Percentiles rank a stretch among this genome's conserved stretches.
Evolutionary conservation across 306 rosid genomes (phyloP).

Genomic region (Rosa persica): DNA sequence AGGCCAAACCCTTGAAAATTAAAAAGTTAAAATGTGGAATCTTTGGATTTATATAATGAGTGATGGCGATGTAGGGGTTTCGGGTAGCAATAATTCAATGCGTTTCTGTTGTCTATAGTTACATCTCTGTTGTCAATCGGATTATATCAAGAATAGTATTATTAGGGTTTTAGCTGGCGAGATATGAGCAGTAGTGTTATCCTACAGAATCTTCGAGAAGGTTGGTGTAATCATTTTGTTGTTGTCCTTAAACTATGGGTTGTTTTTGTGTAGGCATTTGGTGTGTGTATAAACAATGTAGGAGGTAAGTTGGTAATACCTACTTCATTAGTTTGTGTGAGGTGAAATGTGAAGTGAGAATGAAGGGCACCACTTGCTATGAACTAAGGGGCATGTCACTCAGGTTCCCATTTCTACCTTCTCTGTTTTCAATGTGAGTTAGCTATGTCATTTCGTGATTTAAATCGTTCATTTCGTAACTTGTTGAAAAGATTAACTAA

Average conservation of each 20-base stretch:
- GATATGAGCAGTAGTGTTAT: neutral
- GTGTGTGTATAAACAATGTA: neutral
- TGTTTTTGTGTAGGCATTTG: neutral
- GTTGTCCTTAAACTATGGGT: neutral
- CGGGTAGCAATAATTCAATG: neutral
- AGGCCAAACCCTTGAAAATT: neutral
- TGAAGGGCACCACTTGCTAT: neutral
- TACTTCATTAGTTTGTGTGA: neutral
- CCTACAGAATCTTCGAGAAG: neutral
- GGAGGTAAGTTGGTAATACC: neutral
- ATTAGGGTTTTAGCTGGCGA: neutral
- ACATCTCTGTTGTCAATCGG: neutral
- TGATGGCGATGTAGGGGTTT: neutral
- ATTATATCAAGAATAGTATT: neutral
- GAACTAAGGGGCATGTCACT: neutral
- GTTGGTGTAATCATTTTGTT: neutral
- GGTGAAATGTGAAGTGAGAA: neutral
- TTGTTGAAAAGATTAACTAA: too few species aligned
- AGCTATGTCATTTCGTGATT: too few species aligned
- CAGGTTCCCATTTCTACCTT: neutral
- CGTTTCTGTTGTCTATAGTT: neutral
- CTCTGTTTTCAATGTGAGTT: too few species aligned
- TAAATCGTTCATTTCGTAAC: too few species aligned
- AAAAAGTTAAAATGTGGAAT: slow-evolving; percentile 1
- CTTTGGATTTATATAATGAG: slow-evolving; percentile 1